These are phyloP conservation scores for Diaporthe sp. DNA, from an alignment of 2,329 filamentous ascomycete genomes.

Conservation along the genomic window DNA sequence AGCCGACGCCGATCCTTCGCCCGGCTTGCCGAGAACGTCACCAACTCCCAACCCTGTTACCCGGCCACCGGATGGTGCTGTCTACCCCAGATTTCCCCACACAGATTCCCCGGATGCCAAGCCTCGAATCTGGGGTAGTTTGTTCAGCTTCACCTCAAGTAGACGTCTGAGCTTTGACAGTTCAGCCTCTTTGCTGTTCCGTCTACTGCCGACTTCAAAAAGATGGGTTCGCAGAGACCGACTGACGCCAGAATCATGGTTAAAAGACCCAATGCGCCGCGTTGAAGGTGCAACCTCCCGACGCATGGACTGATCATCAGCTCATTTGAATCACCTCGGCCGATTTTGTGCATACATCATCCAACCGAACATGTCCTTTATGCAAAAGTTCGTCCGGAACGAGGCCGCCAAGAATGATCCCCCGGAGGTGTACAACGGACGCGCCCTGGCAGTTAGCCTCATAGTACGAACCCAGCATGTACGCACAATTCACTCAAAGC, in stretches of 20 bases:
- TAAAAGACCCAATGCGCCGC: neutral
- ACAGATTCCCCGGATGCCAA: neutral
- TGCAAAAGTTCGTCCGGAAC: neutral
- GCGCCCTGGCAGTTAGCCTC: neutral
- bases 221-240: neutral
- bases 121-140: neutral
- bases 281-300: too few species aligned
- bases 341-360: neutral
- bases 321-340: neutral
- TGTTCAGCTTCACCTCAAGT: neutral
- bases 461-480: neutral
- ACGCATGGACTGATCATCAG: neutral
- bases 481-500: neutral
- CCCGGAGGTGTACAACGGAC: neutral
- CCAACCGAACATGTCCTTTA: too few species aligned
- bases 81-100: neutral
- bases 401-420: neutral
- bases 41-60: too few species aligned
- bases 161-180: rapidly evolving
- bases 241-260: neutral
- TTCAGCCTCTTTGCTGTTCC: neutral
- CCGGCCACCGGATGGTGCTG: neutral
- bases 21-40: neutral
- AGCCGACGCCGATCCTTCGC: neutral
- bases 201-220: neutral